phyloP scores from a whole-genome alignment of 768 basidiomycete genomes.

The Boletus rex-veris region DNA sequence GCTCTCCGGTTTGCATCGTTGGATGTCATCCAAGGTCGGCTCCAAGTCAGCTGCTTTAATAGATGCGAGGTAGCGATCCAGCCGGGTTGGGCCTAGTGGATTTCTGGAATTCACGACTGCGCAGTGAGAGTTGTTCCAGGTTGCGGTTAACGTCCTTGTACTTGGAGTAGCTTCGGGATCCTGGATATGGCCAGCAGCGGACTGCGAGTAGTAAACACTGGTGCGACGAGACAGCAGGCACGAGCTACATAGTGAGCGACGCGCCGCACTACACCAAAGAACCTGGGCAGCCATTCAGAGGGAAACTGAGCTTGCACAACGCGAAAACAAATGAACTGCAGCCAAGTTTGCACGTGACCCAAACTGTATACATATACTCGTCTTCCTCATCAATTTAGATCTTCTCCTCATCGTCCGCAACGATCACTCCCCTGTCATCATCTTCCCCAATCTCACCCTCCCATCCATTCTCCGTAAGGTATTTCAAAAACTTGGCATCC shows the following conservation, averaged over 20 bases:
- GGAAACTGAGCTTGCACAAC: background rate
- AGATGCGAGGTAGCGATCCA: constrained; percentile 56
- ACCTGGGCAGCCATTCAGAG: constrained; percentile 20
- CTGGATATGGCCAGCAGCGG: constrained; percentile 2
- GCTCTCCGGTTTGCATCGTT: constrained; percentile 46
- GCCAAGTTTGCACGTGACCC: constrained; percentile 16
- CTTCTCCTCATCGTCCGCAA: constrained; percentile 11
- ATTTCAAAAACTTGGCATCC: constrained; percentile 58
- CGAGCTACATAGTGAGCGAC: constrained; percentile 17
- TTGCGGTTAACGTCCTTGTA: background rate
- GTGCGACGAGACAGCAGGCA: constrained; percentile 12
- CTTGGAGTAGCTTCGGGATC: background rate
- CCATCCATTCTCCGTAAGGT: constrained; percentile 63
- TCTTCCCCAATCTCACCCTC: constrained; percentile 59
- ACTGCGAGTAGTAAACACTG: constrained; percentile 27
- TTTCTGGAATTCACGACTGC: constrained; percentile 14
- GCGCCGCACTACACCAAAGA: constrained; percentile 13
- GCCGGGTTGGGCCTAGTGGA: constrained; percentile 41
- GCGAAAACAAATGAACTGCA: background rate
- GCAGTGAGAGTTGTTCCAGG: constrained; percentile 1
- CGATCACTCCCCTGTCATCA: constrained; percentile 34
- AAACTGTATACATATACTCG: background rate
- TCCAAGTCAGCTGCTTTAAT: constrained; percentile 43
- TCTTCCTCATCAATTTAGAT: background rate
- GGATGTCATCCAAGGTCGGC: constrained; percentile 59